Evolutionary conservation across 2,329 filamentous ascomycete genomes (phyloP).

Genomic region (Ophiocordyceps camponoti-leonardi): DNA sequence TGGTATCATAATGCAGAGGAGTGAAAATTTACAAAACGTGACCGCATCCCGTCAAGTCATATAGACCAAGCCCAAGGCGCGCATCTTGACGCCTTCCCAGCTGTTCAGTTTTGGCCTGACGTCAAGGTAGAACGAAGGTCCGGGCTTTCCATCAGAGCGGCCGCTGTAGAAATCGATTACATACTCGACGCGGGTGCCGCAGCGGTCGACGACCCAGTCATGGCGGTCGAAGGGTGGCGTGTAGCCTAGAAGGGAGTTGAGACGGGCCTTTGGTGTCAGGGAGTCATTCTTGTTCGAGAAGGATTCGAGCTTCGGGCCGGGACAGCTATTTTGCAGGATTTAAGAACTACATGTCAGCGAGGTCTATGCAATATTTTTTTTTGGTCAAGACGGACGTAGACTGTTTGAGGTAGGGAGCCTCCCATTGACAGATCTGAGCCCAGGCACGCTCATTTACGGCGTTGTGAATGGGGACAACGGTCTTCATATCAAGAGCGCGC

Average conservation of each 20-base stretch:
- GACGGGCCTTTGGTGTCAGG: slow-evolving; percentile 66
- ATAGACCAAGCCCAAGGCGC: slow-evolving; percentile 31
- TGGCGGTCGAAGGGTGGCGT: slow-evolving; percentile 85
- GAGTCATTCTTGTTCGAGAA: slow-evolving; percentile 57
- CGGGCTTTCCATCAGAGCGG: slow-evolving; percentile 20
- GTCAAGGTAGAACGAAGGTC: slow-evolving; percentile 47
- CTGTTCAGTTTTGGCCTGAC: slow-evolving; percentile 52
- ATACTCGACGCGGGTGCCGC: slow-evolving; percentile 74
- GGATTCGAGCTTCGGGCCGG: slow-evolving; percentile 65
- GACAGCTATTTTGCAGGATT: slow-evolving; percentile 22
- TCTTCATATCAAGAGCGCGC: slow-evolving; percentile 60
- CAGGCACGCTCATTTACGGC: slow-evolving; percentile 95
- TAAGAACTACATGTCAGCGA: background rate
- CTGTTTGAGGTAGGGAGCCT: slow-evolving; percentile 44
- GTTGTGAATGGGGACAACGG: slow-evolving; percentile 93
- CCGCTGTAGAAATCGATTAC: slow-evolving; percentile 97
- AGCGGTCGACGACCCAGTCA: slow-evolving; percentile 93
- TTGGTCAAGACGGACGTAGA: slow-evolving; percentile 30
- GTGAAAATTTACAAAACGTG: background rate
- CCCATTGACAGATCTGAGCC: slow-evolving; percentile 83
- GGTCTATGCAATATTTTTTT: too few species aligned
- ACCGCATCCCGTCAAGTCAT: slow-evolving; percentile 19
- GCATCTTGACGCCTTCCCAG: slow-evolving; percentile 53
- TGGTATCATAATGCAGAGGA: background rate
- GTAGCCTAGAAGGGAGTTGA: slow-evolving; percentile 79